Evolutionary conservation across 179 eudicot species (phyloP), one percentile per base, ranked within the genome.

Genomic region (Spergularia azorica): DNA sequence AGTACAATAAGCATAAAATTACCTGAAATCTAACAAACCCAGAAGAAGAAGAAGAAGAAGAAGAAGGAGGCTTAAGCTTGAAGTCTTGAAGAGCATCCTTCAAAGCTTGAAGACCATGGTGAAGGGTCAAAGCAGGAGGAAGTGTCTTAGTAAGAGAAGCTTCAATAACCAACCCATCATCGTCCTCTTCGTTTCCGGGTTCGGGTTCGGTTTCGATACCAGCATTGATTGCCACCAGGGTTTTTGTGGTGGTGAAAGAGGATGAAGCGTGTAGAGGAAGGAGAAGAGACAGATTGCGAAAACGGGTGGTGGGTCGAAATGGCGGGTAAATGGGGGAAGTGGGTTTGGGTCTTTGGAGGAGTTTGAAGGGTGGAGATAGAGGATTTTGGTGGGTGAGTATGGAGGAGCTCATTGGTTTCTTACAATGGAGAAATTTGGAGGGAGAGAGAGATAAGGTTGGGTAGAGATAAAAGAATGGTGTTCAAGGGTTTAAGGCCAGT

Each of bases 1-100:
- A 57, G 17, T 7, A 6, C 5, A 1, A 41, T 4, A 18, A 20
- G 2, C 36, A 52, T 56, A 74, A 13, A 0, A 65, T 13, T 70
- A 93, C 99, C 99, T 93, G 90, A 85, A 95, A 86, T 80, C 97
- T 82, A 41, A 88, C 87, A 85, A 91, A 84, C 51, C 97, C 99
- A 76, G 83, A 83, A 16, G 81, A 18, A 79, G 85, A 80, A 71
- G 71, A 36, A 76, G 21, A 21, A 21, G 21, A 21, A 21, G 21
- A 21, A 21, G 21, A 21, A 21, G 90, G 94, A 72, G 95, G 89
- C 17, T 87, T 84, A 20, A 67, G 80, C 88, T 86, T 88, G 83
- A 95, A 86, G n/a, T 90, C 90, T 48, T 79, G 74, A 69, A 90
- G 76, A 1, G 97, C 95, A 41, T 84, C 84, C 75, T 84, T 83